Percentiles rank a stretch among this genome's conserved stretches.
Conservation (phyloP, 345 rosid genomes). For the Melaleuca quinquenervia region DNA sequence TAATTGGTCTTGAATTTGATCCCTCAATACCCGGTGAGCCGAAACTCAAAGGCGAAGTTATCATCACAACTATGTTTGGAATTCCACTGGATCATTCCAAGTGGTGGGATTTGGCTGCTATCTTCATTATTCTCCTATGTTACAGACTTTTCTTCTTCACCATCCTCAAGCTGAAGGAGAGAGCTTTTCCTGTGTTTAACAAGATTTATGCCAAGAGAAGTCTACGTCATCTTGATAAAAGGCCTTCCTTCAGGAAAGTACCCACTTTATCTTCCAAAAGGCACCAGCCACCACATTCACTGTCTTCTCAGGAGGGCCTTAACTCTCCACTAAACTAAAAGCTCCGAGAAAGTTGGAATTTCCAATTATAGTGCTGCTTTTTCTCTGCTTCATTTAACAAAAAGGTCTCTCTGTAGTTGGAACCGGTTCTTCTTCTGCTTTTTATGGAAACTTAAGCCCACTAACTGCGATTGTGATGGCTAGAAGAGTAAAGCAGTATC, state of each 20-base stretch:
- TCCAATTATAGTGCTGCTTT: not conserved
- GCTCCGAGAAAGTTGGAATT: not conserved
- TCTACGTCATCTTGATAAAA: constrained; percentile 36
- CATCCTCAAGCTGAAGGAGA: constrained; percentile 14
- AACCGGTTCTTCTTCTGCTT: not conserved
- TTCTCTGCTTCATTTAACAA: not conserved
- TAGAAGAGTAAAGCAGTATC: not conserved
- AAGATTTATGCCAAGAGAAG: constrained; percentile 39
- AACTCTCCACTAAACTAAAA: constrained; percentile 28
- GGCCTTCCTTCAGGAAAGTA: constrained; percentile 52
- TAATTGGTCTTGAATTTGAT: constrained; percentile 36
- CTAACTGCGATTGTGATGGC: not conserved
- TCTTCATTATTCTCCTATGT: constrained; percentile 7
- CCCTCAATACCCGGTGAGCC: constrained; percentile 13
- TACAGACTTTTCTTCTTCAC: constrained; percentile 11
- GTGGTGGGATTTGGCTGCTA: constrained; percentile 26
- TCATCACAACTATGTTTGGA: constrained; percentile 16
- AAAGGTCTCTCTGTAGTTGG: not conserved
- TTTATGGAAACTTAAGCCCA: too few relatives aligned
- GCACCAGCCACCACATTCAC: constrained; percentile 36
- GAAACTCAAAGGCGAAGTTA: constrained; percentile 22
- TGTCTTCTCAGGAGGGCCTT: constrained; percentile 67
- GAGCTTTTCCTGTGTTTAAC: constrained; percentile 26
- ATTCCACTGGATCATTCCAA: constrained; percentile 17
- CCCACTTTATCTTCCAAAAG: constrained; percentile 31